Conservation (phyloP, 768 basidiomycete species). For the Termitomyces sp. region DNA sequence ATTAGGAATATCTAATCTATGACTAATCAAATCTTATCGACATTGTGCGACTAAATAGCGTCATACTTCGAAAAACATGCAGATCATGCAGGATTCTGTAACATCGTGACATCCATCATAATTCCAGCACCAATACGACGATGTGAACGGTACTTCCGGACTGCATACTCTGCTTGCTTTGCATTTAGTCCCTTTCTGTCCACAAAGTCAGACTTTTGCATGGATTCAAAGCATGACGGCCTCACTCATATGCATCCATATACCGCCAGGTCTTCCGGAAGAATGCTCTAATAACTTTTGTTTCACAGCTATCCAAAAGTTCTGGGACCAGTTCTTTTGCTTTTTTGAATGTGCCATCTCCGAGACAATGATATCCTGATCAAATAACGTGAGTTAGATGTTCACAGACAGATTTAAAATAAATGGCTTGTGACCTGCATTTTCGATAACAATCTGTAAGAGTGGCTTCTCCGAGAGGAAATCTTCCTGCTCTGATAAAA, state of each 20-base stretch:
- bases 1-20: neutral
- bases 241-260: constrained; percentile 15
- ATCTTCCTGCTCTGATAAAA: neutral
- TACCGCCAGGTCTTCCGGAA: constrained; percentile 14
- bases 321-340: neutral
- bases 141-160: neutral
- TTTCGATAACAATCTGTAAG: neutral
- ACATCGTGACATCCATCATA: neutral
- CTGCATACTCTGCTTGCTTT: constrained; percentile 4
- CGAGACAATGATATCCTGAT: neutral
- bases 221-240: neutral
- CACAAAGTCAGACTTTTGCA: neutral
- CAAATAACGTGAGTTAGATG: neutral
- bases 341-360: neutral
- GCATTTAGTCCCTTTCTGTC: constrained; percentile 2
- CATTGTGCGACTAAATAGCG: neutral
- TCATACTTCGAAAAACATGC: neutral
- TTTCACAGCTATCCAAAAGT: neutral
- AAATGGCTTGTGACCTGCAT: neutral
- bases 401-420: neutral
- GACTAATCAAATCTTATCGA: neutral
- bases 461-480: neutral
- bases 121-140: neutral
- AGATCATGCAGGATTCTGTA: neutral
- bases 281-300: constrained; percentile 11